Evolutionary conservation across 257 asterid species (phyloP).

Genomic region (Lantana camara): DNA sequence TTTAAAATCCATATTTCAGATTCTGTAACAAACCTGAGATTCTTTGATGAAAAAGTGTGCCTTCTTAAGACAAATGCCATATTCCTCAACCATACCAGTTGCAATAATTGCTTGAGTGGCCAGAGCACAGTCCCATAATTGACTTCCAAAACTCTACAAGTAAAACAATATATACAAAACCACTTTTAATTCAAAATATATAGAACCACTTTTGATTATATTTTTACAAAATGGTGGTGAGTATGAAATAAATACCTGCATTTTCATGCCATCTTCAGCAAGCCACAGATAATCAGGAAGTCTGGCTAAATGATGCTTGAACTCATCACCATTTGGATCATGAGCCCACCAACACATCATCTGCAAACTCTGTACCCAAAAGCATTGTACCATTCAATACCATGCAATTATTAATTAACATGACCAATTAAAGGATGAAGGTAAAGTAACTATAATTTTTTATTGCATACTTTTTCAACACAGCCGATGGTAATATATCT

Average conservation of each 20-base stretch:
- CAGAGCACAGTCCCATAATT: constrained; percentile 64
- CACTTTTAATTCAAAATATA: too few relatives aligned
- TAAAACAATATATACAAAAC: background rate
- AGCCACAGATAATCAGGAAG: constrained; percentile 83
- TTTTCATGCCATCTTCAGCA: constrained; percentile 91
- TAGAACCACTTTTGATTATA: too few relatives aligned
- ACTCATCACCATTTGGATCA: constrained; percentile 66
- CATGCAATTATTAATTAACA: background rate
- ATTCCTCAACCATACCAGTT: constrained; percentile 77
- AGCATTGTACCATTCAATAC: background rate
- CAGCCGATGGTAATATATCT: constrained; percentile 71
- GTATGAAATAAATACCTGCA: constrained; percentile 68
- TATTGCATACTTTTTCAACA: constrained; percentile 56
- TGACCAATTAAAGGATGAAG: background rate
- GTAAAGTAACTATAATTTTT: too few relatives aligned
- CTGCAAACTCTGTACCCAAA: constrained; percentile 55
- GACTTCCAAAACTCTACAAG: constrained; percentile 78
- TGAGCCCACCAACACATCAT: constrained; percentile 93
- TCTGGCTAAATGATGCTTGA: constrained; percentile 74
- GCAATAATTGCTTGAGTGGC: constrained; percentile 78
- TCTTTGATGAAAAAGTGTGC: constrained; percentile 75
- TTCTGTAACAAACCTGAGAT: constrained; percentile 53
- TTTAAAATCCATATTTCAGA: background rate
- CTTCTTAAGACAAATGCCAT: constrained; percentile 70
- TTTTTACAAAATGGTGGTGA: background rate